Conservation (phyloP, 345 rosid species). For the Hibiscus tridactylites region DNA sequence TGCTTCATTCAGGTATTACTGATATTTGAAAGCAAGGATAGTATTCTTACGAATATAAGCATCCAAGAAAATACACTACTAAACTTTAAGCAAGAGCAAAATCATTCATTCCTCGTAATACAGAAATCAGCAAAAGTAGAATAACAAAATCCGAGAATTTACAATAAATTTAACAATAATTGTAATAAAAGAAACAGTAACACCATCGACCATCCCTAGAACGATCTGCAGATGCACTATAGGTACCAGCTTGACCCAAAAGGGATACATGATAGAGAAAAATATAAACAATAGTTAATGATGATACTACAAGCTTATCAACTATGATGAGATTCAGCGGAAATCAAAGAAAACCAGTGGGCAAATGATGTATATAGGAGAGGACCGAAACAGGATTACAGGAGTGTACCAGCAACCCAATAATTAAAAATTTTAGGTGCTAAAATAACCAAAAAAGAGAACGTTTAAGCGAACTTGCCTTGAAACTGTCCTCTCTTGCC, state of each 20-base stretch:
- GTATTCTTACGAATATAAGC: background rate
- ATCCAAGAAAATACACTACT: background rate
- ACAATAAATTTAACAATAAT: background rate
- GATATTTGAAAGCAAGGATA: too few species aligned
- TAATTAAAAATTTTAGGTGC: background rate
- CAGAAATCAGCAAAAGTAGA: background rate
- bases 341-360: background rate
- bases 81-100: background rate
- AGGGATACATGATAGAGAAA: background rate
- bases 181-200: background rate
- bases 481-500: conserved; percentile 77
- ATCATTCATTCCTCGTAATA: background rate
- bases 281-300: background rate
- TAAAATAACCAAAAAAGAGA: background rate
- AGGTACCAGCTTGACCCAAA: background rate
- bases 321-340: background rate
- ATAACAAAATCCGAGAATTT: background rate
- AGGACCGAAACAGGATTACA: background rate
- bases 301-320: background rate
- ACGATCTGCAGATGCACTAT: background rate
- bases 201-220: background rate
- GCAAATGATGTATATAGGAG: background rate
- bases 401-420: background rate
- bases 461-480: conserved; percentile 43
- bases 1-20: too few species aligned